These are phyloP conservation scores for Mycena latifolia DNA, from an alignment of 768 basidiomycete species.

Conservation along the genomic window DNA sequence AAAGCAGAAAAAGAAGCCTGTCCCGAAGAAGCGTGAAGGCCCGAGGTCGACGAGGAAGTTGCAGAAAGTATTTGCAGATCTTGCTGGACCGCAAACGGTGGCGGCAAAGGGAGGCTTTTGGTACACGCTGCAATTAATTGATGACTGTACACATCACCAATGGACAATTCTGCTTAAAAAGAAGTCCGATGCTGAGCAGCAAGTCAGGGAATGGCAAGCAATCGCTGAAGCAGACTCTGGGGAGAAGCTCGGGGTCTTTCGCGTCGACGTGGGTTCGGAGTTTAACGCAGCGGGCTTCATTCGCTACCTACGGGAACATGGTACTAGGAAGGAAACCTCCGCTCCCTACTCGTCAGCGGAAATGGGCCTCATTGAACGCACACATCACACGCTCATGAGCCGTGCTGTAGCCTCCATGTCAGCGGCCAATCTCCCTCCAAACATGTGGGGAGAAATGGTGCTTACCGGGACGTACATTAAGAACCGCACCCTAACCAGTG, in stretches of 20 bases:
- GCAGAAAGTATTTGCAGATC: slow-evolving; percentile 14
- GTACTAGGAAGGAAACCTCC: neutral
- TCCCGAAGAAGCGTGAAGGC: slow-evolving; percentile 12
- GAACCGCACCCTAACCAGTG: slow-evolving; percentile 2
- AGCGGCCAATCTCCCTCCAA: neutral
- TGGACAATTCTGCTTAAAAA: slow-evolving; percentile 12
- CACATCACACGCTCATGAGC: neutral
- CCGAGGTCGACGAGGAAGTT: slow-evolving; percentile 1
- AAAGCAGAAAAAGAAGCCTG: slow-evolving; percentile 16
- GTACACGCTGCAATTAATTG: slow-evolving; percentile 10
- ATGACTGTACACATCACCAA: neutral
- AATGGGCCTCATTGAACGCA: neutral
- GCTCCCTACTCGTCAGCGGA: neutral
- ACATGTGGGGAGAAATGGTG: slow-evolving; percentile 2
- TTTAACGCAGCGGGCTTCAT: neutral
- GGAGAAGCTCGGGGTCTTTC: neutral
- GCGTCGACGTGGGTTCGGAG: neutral
- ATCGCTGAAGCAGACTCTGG: neutral
- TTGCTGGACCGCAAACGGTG: slow-evolving; percentile 11
- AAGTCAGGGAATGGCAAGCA: slow-evolving; percentile 9
- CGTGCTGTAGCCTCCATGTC: neutral
- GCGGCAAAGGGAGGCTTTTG: neutral
- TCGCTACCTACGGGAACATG: neutral
- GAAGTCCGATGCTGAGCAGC: slow-evolving; percentile 1
- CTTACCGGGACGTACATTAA: neutral